A percentile compares a stretch with the other conserved stretches of the same genome.
phyloP scores from a whole-genome alignment of 257 asterid genomes.

The Echites panduratus region DNA sequence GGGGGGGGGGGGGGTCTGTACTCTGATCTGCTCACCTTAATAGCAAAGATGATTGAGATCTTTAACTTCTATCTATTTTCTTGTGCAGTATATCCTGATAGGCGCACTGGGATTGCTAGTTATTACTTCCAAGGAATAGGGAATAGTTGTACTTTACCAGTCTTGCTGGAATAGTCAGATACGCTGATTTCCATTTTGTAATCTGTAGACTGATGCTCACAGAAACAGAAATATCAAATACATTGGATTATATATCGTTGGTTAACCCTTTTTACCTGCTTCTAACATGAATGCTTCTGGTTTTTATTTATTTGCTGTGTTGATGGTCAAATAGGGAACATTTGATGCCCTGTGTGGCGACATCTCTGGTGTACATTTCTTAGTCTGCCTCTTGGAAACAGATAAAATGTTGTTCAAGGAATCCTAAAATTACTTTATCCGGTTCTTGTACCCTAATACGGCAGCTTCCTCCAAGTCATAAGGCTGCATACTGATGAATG shows the following conservation, averaged over 20 bases:
- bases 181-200: not conserved
- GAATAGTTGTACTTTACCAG: not conserved
- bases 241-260: not conserved
- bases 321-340: not conserved
- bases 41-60: not conserved
- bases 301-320: not conserved
- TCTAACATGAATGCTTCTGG: not conserved
- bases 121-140: constrained; percentile 83
- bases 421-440: no score
- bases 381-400: not conserved
- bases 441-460: no score
- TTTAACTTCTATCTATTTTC: constrained; percentile 11
- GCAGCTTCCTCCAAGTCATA: no score
- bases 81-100: constrained; percentile 77
- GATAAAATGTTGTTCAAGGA: not conserved
- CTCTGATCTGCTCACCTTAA: not conserved
- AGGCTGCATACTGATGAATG: no score
- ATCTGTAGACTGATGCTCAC: not conserved
- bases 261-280: not conserved
- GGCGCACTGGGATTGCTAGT: constrained; percentile 92
- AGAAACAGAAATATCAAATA: not conserved
- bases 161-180: constrained; percentile 7
- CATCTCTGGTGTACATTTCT: no score
- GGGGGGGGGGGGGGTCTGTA: no score
- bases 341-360: no score